Evolutionary conservation across 2,329 filamentous ascomycete genomes (phyloP).

Genomic region (Arthrobotrys musiformis): DNA sequence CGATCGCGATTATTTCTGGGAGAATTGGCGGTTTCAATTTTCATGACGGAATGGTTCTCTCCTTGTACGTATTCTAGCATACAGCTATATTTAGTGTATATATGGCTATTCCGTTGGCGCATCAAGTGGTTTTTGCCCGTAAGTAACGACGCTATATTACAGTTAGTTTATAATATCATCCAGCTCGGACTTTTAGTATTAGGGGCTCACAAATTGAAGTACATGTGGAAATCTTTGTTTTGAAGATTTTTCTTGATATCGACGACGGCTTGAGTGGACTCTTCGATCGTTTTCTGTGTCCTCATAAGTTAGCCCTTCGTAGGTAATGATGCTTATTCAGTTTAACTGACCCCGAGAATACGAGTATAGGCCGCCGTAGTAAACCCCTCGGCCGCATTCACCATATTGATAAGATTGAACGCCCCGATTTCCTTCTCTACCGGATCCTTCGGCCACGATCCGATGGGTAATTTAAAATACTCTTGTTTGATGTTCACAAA

Average conservation of each 20-base stretch:
- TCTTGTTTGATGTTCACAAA: constrained; percentile 61
- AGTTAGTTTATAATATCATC: background rate
- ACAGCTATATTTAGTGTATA: no score
- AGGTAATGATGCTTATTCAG: no score
- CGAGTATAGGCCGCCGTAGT: constrained; percentile 21
- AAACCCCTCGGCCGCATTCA: constrained; percentile 51
- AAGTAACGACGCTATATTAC: constrained; percentile 24
- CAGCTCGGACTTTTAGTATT: background rate
- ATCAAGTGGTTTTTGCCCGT: constrained; percentile 39
- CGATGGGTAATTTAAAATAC: constrained; percentile 60
- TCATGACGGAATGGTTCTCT: no score
- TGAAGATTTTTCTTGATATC: constrained; percentile 46
- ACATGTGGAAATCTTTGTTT: constrained; percentile 47
- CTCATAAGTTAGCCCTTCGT: background rate
- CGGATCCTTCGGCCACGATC: constrained; percentile 64
- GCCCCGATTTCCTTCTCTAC: constrained; percentile 67
- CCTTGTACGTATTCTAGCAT: no score
- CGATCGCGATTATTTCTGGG: no score
- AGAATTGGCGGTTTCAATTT: no score
- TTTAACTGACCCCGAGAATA: constrained; percentile 23
- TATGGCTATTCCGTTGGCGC: background rate
- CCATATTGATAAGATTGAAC: constrained; percentile 58
- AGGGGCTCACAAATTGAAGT: constrained; percentile 45
- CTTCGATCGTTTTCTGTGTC: constrained; percentile 10
- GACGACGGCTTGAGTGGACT: background rate